A percentile compares a stretch with the other conserved stretches of the same genome.
These are phyloP conservation scores for Posidonia oceanica DNA, from an alignment of 116 monocot species.

Conservation along the genomic window DNA sequence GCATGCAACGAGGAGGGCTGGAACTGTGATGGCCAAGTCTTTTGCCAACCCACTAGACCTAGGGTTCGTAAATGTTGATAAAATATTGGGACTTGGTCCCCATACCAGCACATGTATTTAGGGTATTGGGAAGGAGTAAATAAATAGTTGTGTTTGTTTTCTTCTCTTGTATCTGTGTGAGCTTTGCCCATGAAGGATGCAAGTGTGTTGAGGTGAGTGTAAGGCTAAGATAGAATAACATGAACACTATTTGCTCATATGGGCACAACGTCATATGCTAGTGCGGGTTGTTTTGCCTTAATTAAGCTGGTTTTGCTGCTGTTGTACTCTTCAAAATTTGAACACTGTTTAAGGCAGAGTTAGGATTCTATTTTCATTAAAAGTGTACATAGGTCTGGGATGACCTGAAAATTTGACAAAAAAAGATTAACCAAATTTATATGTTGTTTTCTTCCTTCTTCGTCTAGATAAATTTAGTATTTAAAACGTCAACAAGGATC, in stretches of 20 bases:
- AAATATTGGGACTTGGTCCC: slow-evolving; percentile 2
- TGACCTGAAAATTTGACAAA: too few species aligned
- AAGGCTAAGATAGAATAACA: neutral
- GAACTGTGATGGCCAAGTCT: slow-evolving; percentile 4
- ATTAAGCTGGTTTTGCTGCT: neutral
- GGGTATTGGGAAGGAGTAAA: neutral
- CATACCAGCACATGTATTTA: neutral
- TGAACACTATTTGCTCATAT: neutral
- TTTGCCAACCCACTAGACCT: slow-evolving; percentile 10
- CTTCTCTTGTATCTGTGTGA: neutral
- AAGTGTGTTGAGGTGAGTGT: slow-evolving; percentile 1
- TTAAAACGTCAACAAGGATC: too few species aligned
- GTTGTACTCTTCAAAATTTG: too few species aligned
- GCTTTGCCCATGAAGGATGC: slow-evolving; percentile 3
- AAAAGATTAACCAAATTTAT: too few species aligned
- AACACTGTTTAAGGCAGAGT: too few species aligned
- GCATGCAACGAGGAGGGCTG: slow-evolving; percentile 21
- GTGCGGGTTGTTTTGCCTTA: neutral
- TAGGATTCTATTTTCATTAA: too few species aligned
- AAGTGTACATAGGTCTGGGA: too few species aligned
- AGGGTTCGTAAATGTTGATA: slow-evolving; percentile 5
- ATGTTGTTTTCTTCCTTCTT: too few species aligned
- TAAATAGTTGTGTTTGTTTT: neutral
- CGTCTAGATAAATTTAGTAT: too few species aligned
- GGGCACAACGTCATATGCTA: neutral